A percentile compares a stretch with the other conserved stretches of the same genome.
Evolutionary conservation across 208 protist species (phyloP).

Genomic region (Leishmania amazonensis): DNA sequence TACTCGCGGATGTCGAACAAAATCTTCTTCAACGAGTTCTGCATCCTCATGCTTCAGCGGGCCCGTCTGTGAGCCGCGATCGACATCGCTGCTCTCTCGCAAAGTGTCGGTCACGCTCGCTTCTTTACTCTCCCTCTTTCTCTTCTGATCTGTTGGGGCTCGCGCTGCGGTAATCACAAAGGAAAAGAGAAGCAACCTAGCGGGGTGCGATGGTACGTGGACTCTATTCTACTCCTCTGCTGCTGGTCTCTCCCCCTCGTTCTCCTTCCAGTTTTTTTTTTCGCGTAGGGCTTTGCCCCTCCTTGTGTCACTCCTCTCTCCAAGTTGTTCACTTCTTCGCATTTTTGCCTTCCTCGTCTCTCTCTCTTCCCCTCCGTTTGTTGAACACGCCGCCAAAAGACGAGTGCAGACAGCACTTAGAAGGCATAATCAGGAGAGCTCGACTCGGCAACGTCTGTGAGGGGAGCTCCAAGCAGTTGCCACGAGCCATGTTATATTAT

Average conservation of each 20-base stretch:
- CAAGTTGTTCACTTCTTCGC: neutral
- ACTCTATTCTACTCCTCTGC: neutral
- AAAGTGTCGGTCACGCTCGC: neutral
- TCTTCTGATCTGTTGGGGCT: neutral
- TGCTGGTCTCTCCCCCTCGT: neutral
- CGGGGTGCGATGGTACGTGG: neutral
- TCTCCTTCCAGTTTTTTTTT: neutral
- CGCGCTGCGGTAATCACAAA: neutral
- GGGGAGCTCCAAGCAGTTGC: neutral
- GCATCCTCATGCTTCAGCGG: slow-evolving; percentile 84
- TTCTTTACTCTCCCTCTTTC: neutral
- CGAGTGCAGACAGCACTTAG: too few relatives aligned
- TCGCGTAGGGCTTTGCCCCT: neutral
- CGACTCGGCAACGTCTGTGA: neutral
- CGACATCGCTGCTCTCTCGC: slow-evolving; percentile 1
- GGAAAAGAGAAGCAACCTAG: too few relatives aligned
- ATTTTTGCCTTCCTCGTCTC: neutral
- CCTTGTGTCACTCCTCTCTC: neutral
- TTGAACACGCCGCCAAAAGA: neutral
- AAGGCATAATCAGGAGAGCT: neutral
- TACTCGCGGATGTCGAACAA: slow-evolving; percentile 52
- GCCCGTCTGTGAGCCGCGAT: slow-evolving; percentile 60
- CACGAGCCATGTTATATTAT: too few relatives aligned
- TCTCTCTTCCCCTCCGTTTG: neutral
- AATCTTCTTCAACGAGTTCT: slow-evolving; percentile 85